These are phyloP conservation scores for Blastocystis sp. DNA, from an alignment of 352 stramenopile species.

Conservation along the genomic window DNA sequence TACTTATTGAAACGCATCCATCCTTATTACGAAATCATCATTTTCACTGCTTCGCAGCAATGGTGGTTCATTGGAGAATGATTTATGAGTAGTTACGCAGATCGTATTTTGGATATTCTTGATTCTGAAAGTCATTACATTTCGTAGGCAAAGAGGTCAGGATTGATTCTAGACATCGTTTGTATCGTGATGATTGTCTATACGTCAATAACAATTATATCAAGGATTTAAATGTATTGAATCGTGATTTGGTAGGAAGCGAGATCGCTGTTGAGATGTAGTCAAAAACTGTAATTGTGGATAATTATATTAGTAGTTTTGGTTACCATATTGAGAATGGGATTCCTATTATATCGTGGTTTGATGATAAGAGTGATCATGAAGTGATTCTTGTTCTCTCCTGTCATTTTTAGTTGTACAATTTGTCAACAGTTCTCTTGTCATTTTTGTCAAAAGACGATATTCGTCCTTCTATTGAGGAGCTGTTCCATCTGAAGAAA, in stretches of 20 bases:
- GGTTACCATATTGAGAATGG: conserved; percentile 60
- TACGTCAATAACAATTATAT: conserved; percentile 47
- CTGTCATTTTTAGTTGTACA: conserved; percentile 30
- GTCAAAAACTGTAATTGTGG: conserved; percentile 60
- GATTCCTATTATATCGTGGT: conserved; percentile 61
- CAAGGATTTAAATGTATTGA: conserved; percentile 53
- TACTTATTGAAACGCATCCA: conserved; percentile 34
- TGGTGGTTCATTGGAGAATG: background rate
- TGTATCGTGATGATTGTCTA: conserved; percentile 47
- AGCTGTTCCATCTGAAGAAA: conserved; percentile 34
- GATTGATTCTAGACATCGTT: background rate
- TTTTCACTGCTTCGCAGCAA: conserved; percentile 53
- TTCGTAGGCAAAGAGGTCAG: background rate
- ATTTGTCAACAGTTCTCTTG: conserved; percentile 34
- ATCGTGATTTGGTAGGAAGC: conserved; percentile 32
- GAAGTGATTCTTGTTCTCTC: background rate
- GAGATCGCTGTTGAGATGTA: background rate
- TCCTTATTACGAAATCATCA: conserved; percentile 38
- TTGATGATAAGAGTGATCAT: conserved; percentile 54
- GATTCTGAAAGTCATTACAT: conserved; percentile 26
- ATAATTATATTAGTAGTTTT: conserved; percentile 59
- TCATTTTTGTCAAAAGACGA: conserved; percentile 20
- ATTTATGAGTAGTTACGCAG: conserved; percentile 20
- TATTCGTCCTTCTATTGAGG: conserved; percentile 31
- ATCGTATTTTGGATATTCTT: conserved; percentile 46